A percentile compares a stretch with the other conserved stretches of the same genome.
Evolutionary conservation across 2,329 filamentous ascomycete genomes (phyloP).

Genomic region (Ampelomyces quisqualis): DNA sequence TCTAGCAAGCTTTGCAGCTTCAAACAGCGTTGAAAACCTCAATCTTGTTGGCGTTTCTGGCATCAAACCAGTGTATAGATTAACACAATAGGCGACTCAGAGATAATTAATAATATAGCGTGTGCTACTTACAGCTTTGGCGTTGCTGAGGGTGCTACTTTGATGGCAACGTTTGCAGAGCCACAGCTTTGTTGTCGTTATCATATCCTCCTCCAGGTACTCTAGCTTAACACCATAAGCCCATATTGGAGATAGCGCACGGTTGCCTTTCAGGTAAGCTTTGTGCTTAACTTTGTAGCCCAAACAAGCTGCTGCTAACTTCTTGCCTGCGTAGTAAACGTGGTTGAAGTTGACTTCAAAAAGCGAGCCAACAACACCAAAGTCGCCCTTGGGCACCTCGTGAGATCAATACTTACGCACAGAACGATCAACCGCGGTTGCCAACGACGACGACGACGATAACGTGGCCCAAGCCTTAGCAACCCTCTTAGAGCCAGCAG

Average conservation of each 20-base stretch:
- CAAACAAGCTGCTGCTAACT: background rate
- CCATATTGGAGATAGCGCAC: background rate
- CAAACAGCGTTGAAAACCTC: background rate
- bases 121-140: background rate
- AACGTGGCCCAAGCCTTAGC: too few species aligned
- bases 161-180: background rate
- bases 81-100: background rate
- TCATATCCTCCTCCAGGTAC: background rate
- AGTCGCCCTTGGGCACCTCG: background rate
- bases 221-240: slow-evolving; percentile 1
- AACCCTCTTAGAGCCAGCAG: too few species aligned
- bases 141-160: background rate
- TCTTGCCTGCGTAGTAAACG: background rate
- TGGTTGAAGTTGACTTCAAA: background rate
- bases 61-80: background rate
- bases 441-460: background rate
- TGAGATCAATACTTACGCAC: background rate
- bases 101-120: background rate
- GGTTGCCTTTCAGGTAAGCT: background rate
- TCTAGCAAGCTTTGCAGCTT: background rate
- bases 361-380: background rate
- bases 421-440: background rate
- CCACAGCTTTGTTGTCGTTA: background rate
- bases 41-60: background rate
- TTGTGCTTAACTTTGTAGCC: background rate